These are phyloP conservation scores for Psilocybe subaeruginosa DNA, from an alignment of 768 basidiomycete genomes.

Conservation along the genomic window DNA sequence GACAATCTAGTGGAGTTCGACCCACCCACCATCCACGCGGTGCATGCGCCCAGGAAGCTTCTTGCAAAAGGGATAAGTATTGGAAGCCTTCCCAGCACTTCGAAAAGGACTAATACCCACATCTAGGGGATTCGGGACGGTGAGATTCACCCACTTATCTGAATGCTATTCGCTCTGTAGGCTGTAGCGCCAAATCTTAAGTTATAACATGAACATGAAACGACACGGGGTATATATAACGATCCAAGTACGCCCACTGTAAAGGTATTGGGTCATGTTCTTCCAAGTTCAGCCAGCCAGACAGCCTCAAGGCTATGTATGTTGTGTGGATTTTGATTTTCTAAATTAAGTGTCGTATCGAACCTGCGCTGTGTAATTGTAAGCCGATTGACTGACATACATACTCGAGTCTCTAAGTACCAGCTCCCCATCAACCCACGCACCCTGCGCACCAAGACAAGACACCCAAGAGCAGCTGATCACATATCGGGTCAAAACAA, in stretches of 20 bases:
- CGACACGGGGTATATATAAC: too few relatives aligned
- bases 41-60: background rate
- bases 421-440: too few relatives aligned
- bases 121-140: background rate
- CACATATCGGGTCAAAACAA: background rate
- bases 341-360: too few relatives aligned
- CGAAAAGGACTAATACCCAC: background rate
- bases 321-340: too few relatives aligned
- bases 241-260: too few relatives aligned
- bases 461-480: background rate
- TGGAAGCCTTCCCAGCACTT: background rate
- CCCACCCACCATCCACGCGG: background rate
- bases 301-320: background rate
- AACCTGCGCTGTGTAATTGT: too few relatives aligned
- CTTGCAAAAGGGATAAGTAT: background rate
- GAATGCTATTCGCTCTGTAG: background rate
- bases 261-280: too few relatives aligned
- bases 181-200: background rate
- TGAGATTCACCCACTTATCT: background rate
- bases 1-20: too few relatives aligned
- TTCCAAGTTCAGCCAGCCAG: too few relatives aligned
- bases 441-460: background rate
- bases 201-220: too few relatives aligned
- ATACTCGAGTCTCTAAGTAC: too few relatives aligned
- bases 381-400: too few relatives aligned